Base-by-base conservation (phyloP, 495 filamentous ascomycete species). In the Daldinia concentrica region DNA sequence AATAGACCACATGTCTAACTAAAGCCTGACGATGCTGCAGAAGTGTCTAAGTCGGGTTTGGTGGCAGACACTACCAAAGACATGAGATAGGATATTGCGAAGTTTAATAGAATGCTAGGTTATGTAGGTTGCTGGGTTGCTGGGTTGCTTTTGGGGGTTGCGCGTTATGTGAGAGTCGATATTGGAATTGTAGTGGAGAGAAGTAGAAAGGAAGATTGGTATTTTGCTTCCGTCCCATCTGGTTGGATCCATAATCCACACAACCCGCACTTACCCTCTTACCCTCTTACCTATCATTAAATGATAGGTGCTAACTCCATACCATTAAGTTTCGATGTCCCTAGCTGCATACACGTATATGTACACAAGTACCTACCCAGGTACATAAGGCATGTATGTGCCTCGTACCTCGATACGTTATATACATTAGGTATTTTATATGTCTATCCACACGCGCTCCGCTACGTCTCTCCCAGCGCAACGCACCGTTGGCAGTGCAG, bases 161-260 rank as follows among this genome's bases (percentile, higher is more conserved):
- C 64, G 45, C 6, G 41, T 17, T n/a, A 48, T 11, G 64, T 60
- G 59, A 64, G 64, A 64, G 66, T 63, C 59, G 55, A 60, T 59
- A 72, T 66, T 67, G 52, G 61, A 59, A 63, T 45, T 58, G 60
- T 48, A 67, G 59, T 72, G 69, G 69, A 45, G 69, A 72, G 43
- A 55, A 56, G 36, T 51, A 56, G 27, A 56, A 52, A 58, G n/a
- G 50, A 58, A 56, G 32, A 50, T 39, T 57, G 54, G 52, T 32
- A 52, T 64, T 24, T 36, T 64, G 32, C 26, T 60, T 64, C 65
- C 34, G 70, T 73, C 57, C 70, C 64, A 56, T 67, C 64, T 65
- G 14, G 62, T 57, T 70, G 68, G 68, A 61, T 70, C 68, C 48
- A 36, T 37, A 22, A 58, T 66, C 50, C 36, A 61, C 36, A 62